Evolutionary conservation across 108 stramenopile species (phyloP), one percentile per base, ranked within the genome.

Genomic region (Mediolabrus comicus): DNA sequence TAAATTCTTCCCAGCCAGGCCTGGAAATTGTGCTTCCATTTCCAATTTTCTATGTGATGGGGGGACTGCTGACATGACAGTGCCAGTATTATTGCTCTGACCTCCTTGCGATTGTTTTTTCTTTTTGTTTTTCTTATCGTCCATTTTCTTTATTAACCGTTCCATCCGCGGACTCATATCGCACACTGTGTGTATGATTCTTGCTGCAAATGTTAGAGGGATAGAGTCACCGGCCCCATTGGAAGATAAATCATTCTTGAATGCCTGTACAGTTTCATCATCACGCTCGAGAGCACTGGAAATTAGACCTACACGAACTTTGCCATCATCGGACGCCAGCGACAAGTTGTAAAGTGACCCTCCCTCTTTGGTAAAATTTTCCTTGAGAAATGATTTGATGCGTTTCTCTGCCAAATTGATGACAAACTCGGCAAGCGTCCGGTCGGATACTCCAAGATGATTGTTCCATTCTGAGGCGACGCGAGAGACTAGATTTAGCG

Each of bases 371-470:
- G 26, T 56, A 22, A 80, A 59, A 11, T 69, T 10, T 24, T 61
- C 43, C 59, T 61, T 84, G 31, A 60, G 38, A 38, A 63, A 64
- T 5, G 81, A 57, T n/a, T 87, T 87, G 26, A 87, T 58, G 13
- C 87, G 68, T 17, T 60, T 81, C 53, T 97, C 90, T 19, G 95
- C 90, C n/a, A 97, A 55, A 61, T 89, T 65, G 53, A 99, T 88
- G 27, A 99, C 80, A 66, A 98, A 99, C 80, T 99, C 98, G 5
- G 98, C 85, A 41, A 99, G 79, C 6, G 97, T 97, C 46, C 91
- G 87, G 71, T 99, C 98, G 34, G 86, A 75, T 33, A 99, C 56
- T 16, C 96, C 96, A 53, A 98, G 72, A 69, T 95, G 87, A 11
- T 85, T 86, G 38, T 82, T 84, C 69, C 97, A 84, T 60, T 92